These are phyloP conservation scores for Whalleya microplaca DNA, from an alignment of 2,329 filamentous ascomycete species.

Conservation along the genomic window DNA sequence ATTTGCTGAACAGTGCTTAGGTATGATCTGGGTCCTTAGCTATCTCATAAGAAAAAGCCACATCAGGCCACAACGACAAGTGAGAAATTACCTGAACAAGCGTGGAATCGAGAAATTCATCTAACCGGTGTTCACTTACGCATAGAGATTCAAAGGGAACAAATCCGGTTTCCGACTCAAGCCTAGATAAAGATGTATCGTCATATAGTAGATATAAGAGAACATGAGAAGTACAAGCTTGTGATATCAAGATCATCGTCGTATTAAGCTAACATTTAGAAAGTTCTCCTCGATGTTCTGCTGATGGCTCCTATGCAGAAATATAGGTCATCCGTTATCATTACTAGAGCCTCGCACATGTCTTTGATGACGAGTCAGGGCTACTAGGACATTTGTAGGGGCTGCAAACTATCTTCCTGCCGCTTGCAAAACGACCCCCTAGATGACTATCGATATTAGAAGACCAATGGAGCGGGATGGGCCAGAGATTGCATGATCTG, in stretches of 20 bases:
- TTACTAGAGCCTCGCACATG: slow-evolving; percentile 18
- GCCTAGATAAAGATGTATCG: not conserved
- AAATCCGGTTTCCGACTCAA: not conserved
- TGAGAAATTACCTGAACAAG: slow-evolving; percentile 11
- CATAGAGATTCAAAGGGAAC: slow-evolving; percentile 1
- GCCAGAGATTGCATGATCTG: slow-evolving; percentile 8
- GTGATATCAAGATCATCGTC: slow-evolving; percentile 6
- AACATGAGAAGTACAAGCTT: not conserved
- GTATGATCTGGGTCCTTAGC: slow-evolving; percentile 20
- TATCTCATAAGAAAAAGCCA: slow-evolving; percentile 29
- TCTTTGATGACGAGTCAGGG: slow-evolving; percentile 14
- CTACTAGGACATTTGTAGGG: slow-evolving; percentile 16
- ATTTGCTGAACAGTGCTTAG: slow-evolving; percentile 10
- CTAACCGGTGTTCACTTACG: not conserved
- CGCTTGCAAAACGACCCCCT: slow-evolving; percentile 15
- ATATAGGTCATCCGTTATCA: slow-evolving; percentile 22
- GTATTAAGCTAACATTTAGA: slow-evolving; percentile 2
- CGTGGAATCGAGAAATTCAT: slow-evolving; percentile 6
- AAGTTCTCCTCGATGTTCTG: not conserved
- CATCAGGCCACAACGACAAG: slow-evolving; percentile 33
- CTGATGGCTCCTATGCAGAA: slow-evolving; percentile 15
- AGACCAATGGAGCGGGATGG: slow-evolving; percentile 17
- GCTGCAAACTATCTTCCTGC: slow-evolving; percentile 12
- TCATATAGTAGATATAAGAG: not conserved
- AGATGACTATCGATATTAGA: slow-evolving; percentile 16